phyloP scores from a whole-genome alignment of 768 basidiomycete genomes.

The Serpula lacrymans region DNA sequence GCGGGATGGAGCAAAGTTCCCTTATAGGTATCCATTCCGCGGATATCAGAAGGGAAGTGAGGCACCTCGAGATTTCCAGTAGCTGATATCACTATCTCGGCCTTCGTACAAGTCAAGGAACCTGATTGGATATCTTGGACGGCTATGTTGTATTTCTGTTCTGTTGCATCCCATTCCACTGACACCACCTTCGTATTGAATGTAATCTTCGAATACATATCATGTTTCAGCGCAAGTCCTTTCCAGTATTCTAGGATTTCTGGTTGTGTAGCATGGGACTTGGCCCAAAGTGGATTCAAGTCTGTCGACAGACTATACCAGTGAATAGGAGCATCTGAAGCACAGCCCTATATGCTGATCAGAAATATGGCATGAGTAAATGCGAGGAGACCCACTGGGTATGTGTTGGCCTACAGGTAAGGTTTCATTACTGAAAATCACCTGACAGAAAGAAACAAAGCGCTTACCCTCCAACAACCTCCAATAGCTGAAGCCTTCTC shows the following conservation, averaged over 20 bases:
- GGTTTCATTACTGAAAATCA: conserved; percentile 1
- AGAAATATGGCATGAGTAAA: not conserved
- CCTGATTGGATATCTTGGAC: conserved; percentile 27
- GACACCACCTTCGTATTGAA: conserved; percentile 38
- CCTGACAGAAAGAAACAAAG: not conserved
- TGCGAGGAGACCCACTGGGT: conserved; percentile 2
- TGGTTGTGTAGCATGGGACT: conserved; percentile 30
- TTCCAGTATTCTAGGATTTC: conserved; percentile 39
- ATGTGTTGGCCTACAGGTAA: conserved; percentile 11
- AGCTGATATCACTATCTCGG: conserved; percentile 48
- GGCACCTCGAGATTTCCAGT: conserved; percentile 43
- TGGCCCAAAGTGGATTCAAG: conserved; percentile 36
- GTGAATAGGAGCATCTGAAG: conserved; percentile 33
- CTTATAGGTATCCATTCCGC: conserved; percentile 16
- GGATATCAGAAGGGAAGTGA: conserved; percentile 27
- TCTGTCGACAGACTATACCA: conserved; percentile 43
- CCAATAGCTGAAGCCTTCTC: too few species aligned
- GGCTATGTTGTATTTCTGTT: conserved; percentile 31
- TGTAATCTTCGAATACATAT: conserved; percentile 31
- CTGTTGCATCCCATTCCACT: conserved; percentile 37
- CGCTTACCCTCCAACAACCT: conserved; percentile 44
- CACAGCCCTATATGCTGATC: conserved; percentile 28
- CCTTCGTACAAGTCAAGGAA: conserved; percentile 20
- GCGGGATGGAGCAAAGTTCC: too few species aligned
- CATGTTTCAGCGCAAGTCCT: conserved; percentile 34